Conservation (phyloP, 208 protist species). For the Wallacemonas collosoma region DNA sequence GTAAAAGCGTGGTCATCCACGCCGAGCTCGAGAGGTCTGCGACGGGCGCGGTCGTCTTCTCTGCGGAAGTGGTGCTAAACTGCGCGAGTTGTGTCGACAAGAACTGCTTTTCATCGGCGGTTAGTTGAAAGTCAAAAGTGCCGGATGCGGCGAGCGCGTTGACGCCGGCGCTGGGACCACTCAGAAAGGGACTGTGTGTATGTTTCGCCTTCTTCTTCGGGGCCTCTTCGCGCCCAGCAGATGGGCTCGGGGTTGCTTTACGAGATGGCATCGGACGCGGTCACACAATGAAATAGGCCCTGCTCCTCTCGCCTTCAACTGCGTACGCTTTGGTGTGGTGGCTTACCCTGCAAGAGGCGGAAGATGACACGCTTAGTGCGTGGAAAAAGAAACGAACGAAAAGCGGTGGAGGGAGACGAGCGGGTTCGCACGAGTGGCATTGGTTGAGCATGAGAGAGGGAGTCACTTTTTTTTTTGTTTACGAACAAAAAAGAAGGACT, state of each 20-base stretch:
- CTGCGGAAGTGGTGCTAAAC: not conserved
- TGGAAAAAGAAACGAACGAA: not conserved
- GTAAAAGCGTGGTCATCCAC: constrained; percentile 21
- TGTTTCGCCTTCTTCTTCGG: constrained; percentile 18
- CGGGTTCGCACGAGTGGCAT: too few relatives aligned
- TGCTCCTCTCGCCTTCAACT: too few relatives aligned
- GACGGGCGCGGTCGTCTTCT: not conserved
- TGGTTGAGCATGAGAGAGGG: too few relatives aligned
- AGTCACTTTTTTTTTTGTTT: too few relatives aligned
- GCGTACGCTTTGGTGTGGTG: too few relatives aligned
- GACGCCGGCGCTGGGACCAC: not conserved
- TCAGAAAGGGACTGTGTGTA: constrained; percentile 4
- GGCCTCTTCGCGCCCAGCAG: not conserved
- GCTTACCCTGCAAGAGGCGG: too few relatives aligned
- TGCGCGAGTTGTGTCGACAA: constrained; percentile 25
- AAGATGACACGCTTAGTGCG: not conserved
- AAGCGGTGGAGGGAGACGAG: not conserved
- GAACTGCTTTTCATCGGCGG: constrained; percentile 38
- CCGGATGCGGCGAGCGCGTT: not conserved
- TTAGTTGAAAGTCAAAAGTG: constrained; percentile 26
- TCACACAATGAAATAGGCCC: not conserved
- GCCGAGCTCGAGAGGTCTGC: not conserved
- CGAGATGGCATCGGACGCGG: constrained; percentile 5
- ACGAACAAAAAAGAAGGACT: too few relatives aligned
- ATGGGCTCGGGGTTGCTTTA: constrained; percentile 14